These are phyloP conservation scores for Penicillium angulare DNA, from an alignment of 495 filamentous ascomycete genomes.

Conservation along the genomic window DNA sequence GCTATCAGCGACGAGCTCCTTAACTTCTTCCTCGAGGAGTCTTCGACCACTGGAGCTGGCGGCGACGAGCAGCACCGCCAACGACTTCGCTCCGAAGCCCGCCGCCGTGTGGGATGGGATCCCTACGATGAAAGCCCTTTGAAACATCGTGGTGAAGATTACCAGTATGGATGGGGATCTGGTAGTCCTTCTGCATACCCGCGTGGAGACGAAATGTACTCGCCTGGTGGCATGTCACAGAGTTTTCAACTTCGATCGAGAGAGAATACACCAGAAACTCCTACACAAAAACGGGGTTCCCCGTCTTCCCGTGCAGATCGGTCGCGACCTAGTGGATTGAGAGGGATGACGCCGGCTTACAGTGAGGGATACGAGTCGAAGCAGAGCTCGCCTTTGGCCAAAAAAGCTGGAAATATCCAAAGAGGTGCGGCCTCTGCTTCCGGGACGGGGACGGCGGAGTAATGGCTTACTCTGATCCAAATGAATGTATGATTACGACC, in stretches of 20 bases:
- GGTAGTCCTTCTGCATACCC: constrained; percentile 25
- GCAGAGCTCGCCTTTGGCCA: constrained; percentile 29
- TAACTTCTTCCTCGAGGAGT: constrained; percentile 90
- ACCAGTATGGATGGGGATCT: constrained; percentile 44
- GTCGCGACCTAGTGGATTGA: constrained; percentile 20
- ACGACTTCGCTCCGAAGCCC: constrained; percentile 67
- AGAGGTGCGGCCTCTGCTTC: constrained; percentile 10
- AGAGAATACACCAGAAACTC: constrained; percentile 41
- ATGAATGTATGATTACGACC: constrained; percentile 13
- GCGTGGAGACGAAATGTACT: constrained; percentile 29
- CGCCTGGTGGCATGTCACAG: constrained; percentile 27
- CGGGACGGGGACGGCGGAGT: constrained; percentile 14
- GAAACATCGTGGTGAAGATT: constrained; percentile 62
- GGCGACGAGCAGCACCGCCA: constrained; percentile 68
- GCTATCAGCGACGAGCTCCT: constrained; percentile 93
- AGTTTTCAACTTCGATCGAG: constrained; percentile 38
- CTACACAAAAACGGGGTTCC: constrained; percentile 19
- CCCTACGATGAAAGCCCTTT: constrained; percentile 73
- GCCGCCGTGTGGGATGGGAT: constrained; percentile 83
- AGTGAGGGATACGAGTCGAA: constrained; percentile 9
- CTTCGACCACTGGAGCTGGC: constrained; percentile 68
- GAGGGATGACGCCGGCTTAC: constrained; percentile 28
- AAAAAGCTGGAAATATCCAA: constrained; percentile 14
- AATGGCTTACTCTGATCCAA: not conserved
- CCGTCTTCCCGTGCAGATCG: constrained; percentile 20